Conservation (phyloP, 208 protist species). For the Wallacemonas sp. region DNA sequence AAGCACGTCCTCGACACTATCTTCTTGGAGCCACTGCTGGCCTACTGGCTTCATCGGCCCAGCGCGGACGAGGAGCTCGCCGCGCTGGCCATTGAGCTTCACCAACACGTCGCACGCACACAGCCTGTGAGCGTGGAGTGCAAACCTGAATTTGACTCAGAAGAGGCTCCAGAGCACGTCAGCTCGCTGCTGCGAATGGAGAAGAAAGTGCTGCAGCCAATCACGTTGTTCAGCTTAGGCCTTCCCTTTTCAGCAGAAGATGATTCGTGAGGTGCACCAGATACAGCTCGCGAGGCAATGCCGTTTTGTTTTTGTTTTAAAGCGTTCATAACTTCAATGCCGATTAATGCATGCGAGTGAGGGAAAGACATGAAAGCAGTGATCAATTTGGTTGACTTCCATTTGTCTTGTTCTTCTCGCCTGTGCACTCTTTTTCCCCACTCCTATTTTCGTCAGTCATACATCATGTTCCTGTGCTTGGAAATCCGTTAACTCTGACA, state of each 20-base stretch:
- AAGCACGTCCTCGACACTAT: slow-evolving; percentile 77
- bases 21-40: slow-evolving; percentile 76
- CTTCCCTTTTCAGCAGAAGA: no score
- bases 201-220: slow-evolving; percentile 40
- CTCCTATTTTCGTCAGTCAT: no score
- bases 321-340: no score
- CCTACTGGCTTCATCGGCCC: slow-evolving; percentile 61
- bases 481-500: no score
- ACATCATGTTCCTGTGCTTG: no score
- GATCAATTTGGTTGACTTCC: no score
- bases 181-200: slow-evolving; percentile 23
- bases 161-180: background rate
- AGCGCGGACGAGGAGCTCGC: slow-evolving; percentile 51
- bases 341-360: no score
- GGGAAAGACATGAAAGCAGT: no score
- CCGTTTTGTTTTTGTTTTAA: background rate
- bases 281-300: background rate
- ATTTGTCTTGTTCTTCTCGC: no score
- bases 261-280: background rate
- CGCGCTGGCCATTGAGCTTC: slow-evolving; percentile 60
- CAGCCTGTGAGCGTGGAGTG: slow-evolving; percentile 34
- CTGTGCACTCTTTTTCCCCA: no score
- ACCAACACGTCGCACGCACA: slow-evolving; percentile 60
- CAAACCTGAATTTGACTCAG: background rate
- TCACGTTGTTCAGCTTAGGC: slow-evolving; percentile 51